phyloP scores from a whole-genome alignment of 2,329 filamentous ascomycete genomes.

The Zelopaecilomyces penicillatus region DNA sequence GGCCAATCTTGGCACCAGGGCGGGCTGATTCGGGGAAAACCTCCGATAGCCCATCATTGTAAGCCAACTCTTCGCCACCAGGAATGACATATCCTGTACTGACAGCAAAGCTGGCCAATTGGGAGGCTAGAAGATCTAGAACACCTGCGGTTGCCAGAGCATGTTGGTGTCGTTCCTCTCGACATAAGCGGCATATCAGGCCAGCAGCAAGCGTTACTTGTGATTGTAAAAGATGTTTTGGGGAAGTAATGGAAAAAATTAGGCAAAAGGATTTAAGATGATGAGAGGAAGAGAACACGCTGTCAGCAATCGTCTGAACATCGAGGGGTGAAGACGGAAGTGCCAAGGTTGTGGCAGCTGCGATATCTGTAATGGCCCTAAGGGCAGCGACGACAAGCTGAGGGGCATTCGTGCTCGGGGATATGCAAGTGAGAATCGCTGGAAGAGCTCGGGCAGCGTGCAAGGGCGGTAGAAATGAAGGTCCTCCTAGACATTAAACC shows the following conservation, averaged over 20 bases:
- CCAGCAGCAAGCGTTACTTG: constrained; percentile 53
- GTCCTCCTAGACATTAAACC: constrained; percentile 56
- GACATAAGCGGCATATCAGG: constrained; percentile 53
- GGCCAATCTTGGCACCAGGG: constrained; percentile 50
- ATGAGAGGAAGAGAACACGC: constrained; percentile 53
- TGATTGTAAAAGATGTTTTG: constrained; percentile 44
- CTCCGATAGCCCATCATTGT: constrained; percentile 45
- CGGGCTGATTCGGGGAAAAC: constrained; percentile 56
- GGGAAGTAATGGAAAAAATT: constrained; percentile 54
- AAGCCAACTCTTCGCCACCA: constrained; percentile 46
- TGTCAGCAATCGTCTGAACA: constrained; percentile 47
- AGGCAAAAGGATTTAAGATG: constrained; percentile 54
- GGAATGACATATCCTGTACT: constrained; percentile 61
- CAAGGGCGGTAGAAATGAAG: constrained; percentile 68
- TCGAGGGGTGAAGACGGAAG: constrained; percentile 40
- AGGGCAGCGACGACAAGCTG: constrained; percentile 67
- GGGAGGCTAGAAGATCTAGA: constrained; percentile 68
- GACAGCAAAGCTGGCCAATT: constrained; percentile 63
- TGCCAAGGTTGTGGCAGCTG: constrained; percentile 53
- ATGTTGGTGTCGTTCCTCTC: constrained; percentile 60
- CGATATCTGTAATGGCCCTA: constrained; percentile 63
- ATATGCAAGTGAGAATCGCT: constrained; percentile 62
- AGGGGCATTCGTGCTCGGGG: constrained; percentile 53
- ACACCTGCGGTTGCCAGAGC: constrained; percentile 64
- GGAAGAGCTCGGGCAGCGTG: constrained; percentile 59